Conservation (phyloP, 352 stramenopile species). For the Aphanomyces stellatus region DNA sequence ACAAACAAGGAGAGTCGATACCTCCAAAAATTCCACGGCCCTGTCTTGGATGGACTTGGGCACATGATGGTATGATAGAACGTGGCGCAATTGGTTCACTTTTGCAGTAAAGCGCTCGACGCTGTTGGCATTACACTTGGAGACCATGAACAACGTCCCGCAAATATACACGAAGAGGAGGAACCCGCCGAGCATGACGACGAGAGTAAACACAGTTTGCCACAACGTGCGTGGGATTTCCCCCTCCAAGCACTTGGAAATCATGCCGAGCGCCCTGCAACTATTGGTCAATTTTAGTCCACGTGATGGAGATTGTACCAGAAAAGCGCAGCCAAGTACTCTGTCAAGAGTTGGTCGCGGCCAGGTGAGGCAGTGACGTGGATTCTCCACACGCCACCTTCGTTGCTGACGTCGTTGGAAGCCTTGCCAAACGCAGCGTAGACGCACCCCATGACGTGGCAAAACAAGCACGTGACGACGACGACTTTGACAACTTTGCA, state of each 20-base stretch:
- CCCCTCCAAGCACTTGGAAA: slow-evolving; percentile 45
- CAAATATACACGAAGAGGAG: slow-evolving; percentile 54
- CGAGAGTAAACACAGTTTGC: slow-evolving; percentile 51
- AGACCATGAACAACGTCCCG: slow-evolving; percentile 57
- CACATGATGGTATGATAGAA: slow-evolving; percentile 51
- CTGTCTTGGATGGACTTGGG: slow-evolving; percentile 33
- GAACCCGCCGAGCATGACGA: slow-evolving; percentile 45
- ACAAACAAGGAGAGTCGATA: slow-evolving; percentile 32
- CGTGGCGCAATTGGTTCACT: slow-evolving; percentile 51
- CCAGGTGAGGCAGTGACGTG: not conserved
- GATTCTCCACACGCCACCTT: not conserved
- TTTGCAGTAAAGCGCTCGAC: slow-evolving; percentile 40
- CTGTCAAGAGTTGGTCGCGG: not conserved
- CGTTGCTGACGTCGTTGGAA: not conserved
- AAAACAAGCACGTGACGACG: slow-evolving; percentile 37
- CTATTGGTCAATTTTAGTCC: slow-evolving; percentile 48
- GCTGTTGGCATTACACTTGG: slow-evolving; percentile 49
- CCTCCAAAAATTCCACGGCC: slow-evolving; percentile 51
- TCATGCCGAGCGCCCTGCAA: slow-evolving; percentile 39
- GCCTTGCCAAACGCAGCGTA: slow-evolving; percentile 44
- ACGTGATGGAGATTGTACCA: slow-evolving; percentile 24
- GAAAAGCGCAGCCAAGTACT: slow-evolving; percentile 15
- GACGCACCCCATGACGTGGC: slow-evolving; percentile 44
- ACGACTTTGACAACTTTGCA: slow-evolving; percentile 56
- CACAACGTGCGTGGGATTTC: slow-evolving; percentile 38